A percentile compares a stretch with the other conserved stretches of the same genome.
Conservation (phyloP, 1,139 yeast genomes). For the Nakaseomyces sp. region DNA sequence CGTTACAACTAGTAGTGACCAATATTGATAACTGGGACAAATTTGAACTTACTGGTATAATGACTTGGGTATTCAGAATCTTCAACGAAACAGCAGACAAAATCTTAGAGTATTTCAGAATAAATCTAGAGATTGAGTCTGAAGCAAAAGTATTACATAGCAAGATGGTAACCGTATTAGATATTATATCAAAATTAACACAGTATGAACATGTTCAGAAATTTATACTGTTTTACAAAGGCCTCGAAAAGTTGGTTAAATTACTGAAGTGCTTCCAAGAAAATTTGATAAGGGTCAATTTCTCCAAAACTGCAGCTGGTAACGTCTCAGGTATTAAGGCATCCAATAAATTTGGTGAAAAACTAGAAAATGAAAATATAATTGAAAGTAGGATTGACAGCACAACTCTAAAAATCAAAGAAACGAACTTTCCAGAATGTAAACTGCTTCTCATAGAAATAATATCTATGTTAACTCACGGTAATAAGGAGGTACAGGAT, state of each 20-base stretch:
- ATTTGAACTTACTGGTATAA: slow-evolving; percentile 41
- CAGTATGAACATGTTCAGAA: slow-evolving; percentile 45
- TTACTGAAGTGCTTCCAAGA: slow-evolving; percentile 44
- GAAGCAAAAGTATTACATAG: slow-evolving; percentile 15
- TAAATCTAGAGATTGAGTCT: slow-evolving; percentile 13
- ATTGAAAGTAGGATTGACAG: slow-evolving; percentile 17
- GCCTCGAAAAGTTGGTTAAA: slow-evolving; percentile 38
- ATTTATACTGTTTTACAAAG: slow-evolving; percentile 44
- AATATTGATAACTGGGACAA: slow-evolving; percentile 48
- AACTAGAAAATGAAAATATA: slow-evolving; percentile 17
- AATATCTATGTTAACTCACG: slow-evolving; percentile 45
- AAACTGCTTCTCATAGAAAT: slow-evolving; percentile 57
- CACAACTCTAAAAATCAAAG: slow-evolving; percentile 18
- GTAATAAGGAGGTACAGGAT: slow-evolving; percentile 55
- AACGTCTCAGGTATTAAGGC: slow-evolving; percentile 26
- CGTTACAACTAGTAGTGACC: slow-evolving; percentile 39
- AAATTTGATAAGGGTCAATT: slow-evolving; percentile 34
- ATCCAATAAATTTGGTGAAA: slow-evolving; percentile 26
- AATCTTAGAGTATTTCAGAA: slow-evolving; percentile 23
- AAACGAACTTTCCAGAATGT: slow-evolving; percentile 47
- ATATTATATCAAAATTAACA: slow-evolving; percentile 45
- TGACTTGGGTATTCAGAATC: slow-evolving; percentile 47
- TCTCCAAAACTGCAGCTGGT: slow-evolving; percentile 17
- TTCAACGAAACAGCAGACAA: slow-evolving; percentile 27
- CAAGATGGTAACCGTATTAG: slow-evolving; percentile 32